These are phyloP conservation scores for Penicillium sp. DNA, from an alignment of 2,329 filamentous ascomycete genomes.

Conservation along the genomic window DNA sequence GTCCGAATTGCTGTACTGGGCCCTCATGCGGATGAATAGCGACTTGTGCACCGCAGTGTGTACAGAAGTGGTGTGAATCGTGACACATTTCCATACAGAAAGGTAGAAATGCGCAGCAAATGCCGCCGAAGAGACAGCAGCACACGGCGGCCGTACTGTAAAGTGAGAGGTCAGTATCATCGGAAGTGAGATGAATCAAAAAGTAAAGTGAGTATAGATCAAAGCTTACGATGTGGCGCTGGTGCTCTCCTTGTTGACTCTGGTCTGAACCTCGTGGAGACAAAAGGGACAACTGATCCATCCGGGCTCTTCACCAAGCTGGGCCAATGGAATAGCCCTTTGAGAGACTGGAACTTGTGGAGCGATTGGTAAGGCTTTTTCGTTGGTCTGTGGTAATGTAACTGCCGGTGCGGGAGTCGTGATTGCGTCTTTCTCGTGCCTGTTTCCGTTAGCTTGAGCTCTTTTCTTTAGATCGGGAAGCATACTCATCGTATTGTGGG, in stretches of 20 bases:
- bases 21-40: not conserved
- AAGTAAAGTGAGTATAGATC: not conserved
- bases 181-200: not conserved
- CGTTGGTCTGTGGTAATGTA: not conserved
- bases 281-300: slow-evolving; percentile 13
- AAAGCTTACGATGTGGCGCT: slow-evolving; percentile 9
- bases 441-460: not conserved
- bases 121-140: slow-evolving; percentile 14
- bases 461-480: not conserved
- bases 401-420: not conserved
- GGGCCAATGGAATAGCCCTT: not conserved
- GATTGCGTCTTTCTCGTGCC: not conserved
- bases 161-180: not conserved
- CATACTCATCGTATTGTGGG: slow-evolving; percentile 3
- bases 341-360: not conserved
- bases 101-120: slow-evolving; percentile 12
- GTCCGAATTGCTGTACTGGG: not conserved
- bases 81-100: slow-evolving; percentile 16
- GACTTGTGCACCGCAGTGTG: slow-evolving; percentile 2
- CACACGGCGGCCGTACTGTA: slow-evolving; percentile 9
- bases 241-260: slow-evolving; percentile 11
- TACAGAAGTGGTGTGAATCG: slow-evolving; percentile 13
- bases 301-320: slow-evolving; percentile 8
- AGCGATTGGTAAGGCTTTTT: not conserved
- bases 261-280: slow-evolving; percentile 7